These are phyloP conservation scores for Trametes sanguinea DNA, from an alignment of 768 basidiomycete species.

Conservation along the genomic window DNA sequence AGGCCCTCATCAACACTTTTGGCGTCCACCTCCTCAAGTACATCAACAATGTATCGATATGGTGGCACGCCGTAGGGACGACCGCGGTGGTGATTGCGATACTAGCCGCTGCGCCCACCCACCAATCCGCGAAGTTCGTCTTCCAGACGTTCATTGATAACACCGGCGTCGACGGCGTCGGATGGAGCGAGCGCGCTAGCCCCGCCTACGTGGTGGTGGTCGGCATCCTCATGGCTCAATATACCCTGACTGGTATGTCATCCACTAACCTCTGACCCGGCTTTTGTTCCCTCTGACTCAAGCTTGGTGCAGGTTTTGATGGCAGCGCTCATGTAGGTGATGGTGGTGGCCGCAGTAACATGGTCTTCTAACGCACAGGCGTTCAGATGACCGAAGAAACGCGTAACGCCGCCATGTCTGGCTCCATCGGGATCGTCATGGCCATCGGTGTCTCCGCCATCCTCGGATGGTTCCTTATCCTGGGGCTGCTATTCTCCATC, in stretches of 20 bases:
- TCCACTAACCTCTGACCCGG: neutral
- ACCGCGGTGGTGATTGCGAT: slow-evolving; percentile 66
- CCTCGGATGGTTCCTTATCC: slow-evolving; percentile 74
- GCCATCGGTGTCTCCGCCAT: slow-evolving; percentile 71
- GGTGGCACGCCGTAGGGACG: slow-evolving; percentile 76
- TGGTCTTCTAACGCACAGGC: neutral
- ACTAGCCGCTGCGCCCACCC: slow-evolving; percentile 69
- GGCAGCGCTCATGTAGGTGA: slow-evolving; percentile 65
- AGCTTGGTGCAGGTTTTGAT: slow-evolving; percentile 55
- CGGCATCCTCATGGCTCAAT: slow-evolving; percentile 77
- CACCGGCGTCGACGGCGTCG: slow-evolving; percentile 52
- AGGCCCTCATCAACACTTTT: slow-evolving; percentile 76
- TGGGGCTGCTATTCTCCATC: slow-evolving; percentile 75
- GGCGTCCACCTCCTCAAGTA: slow-evolving; percentile 64
- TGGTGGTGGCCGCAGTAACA: neutral
- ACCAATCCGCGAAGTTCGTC: slow-evolving; percentile 69
- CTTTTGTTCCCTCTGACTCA: neutral
- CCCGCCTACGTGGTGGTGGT: slow-evolving; percentile 70
- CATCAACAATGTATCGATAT: slow-evolving; percentile 72
- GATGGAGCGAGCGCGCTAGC: slow-evolving; percentile 70
- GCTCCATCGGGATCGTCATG: slow-evolving; percentile 67
- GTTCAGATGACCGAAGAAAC: slow-evolving; percentile 79
- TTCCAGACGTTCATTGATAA: slow-evolving; percentile 71
- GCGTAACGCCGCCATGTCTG: slow-evolving; percentile 58
- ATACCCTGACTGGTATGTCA: slow-evolving; percentile 65